A percentile compares a stretch with the other conserved stretches of the same genome.
Evolutionary conservation across 495 filamentous ascomycete genomes (phyloP).

Genomic region (Xylaria cubensis): DNA sequence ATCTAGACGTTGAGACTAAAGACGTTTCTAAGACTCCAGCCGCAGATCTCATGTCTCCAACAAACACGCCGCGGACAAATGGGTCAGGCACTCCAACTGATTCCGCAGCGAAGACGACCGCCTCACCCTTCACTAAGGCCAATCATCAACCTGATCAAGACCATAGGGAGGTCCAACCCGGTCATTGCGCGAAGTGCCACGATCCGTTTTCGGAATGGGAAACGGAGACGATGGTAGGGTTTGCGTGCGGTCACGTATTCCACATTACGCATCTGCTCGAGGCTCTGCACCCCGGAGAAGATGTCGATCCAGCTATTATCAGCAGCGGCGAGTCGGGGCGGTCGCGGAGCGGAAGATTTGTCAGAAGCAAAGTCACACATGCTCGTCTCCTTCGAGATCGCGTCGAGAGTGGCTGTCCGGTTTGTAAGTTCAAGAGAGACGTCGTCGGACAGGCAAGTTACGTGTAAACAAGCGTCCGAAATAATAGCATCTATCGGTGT

Average conservation of each 20-base stretch:
- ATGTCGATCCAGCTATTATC: conserved; percentile 39
- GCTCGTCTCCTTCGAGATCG: conserved; percentile 77
- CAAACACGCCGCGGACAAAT: conserved; percentile 36
- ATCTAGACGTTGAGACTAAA: conserved; percentile 49
- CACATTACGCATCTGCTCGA: conserved; percentile 80
- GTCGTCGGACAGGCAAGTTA: conserved; percentile 24
- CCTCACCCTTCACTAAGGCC: conserved; percentile 34
- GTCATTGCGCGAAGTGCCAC: conserved; percentile 69
- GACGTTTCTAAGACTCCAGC: conserved; percentile 8
- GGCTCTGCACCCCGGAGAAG: conserved; percentile 51
- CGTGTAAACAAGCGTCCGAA: conserved; percentile 13
- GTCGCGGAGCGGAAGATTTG: conserved; percentile 45
- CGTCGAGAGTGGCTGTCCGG: conserved; percentile 73
- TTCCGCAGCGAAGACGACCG: conserved; percentile 32
- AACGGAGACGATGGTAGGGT: conserved; percentile 81
- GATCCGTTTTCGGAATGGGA: conserved; percentile 67
- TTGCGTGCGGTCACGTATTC: conserved; percentile 90
- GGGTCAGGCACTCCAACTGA: conserved; percentile 41
- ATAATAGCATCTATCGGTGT: conserved; percentile 22
- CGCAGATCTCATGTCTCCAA: conserved; percentile 28
- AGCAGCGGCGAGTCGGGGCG: conserved; percentile 51
- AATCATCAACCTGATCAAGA: conserved; percentile 30
- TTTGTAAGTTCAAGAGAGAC: conserved; percentile 56
- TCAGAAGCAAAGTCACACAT: conserved; percentile 89
- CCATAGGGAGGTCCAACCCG: conserved; percentile 45